Evolutionary conservation across 495 filamentous ascomycete genomes (phyloP).

Genomic region (Cenococcum geophilum): DNA sequence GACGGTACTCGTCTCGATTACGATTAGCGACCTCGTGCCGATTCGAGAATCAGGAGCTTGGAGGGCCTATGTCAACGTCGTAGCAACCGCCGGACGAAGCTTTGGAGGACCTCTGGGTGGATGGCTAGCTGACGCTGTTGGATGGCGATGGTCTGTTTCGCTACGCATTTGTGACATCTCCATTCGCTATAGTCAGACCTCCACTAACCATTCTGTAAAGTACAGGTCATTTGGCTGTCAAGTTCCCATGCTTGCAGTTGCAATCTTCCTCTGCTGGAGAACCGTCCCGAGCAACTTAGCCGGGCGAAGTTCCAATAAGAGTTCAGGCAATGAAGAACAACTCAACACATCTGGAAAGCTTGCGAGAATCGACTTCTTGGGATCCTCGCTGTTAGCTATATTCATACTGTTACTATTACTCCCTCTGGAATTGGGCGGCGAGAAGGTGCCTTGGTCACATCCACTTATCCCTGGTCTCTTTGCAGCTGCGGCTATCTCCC

Average conservation of each 20-base stretch:
- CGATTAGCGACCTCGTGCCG: slow-evolving; percentile 51
- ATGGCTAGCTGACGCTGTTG: slow-evolving; percentile 56
- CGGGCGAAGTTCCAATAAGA: not conserved
- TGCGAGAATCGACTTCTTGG: slow-evolving; percentile 54
- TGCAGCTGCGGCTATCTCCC: slow-evolving; percentile 6
- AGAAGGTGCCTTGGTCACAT: slow-evolving; percentile 51
- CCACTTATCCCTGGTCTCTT: slow-evolving; percentile 42
- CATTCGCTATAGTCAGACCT: too few relatives aligned
- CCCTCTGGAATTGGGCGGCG: slow-evolving; percentile 54
- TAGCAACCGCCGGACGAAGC: slow-evolving; percentile 57
- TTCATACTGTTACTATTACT: slow-evolving; percentile 47
- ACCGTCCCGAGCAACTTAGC: slow-evolving; percentile 36
- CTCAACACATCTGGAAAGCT: slow-evolving; percentile 12
- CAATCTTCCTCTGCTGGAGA: slow-evolving; percentile 48
- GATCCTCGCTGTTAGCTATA: slow-evolving; percentile 46
- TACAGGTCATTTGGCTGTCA: slow-evolving; percentile 57
- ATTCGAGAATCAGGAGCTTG: slow-evolving; percentile 61
- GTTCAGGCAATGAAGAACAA: not conserved
- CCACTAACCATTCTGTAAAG: too few relatives aligned
- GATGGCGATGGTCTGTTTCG: slow-evolving; percentile 52
- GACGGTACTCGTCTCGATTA: slow-evolving; percentile 21
- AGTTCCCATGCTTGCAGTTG: slow-evolving; percentile 48
- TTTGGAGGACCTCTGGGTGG: slow-evolving; percentile 61
- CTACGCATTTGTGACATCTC: not conserved
- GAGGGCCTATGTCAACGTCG: slow-evolving; percentile 61